Conservation (phyloP, 1,284 basidiomycete species). For the Trametes polyzona region DNA sequence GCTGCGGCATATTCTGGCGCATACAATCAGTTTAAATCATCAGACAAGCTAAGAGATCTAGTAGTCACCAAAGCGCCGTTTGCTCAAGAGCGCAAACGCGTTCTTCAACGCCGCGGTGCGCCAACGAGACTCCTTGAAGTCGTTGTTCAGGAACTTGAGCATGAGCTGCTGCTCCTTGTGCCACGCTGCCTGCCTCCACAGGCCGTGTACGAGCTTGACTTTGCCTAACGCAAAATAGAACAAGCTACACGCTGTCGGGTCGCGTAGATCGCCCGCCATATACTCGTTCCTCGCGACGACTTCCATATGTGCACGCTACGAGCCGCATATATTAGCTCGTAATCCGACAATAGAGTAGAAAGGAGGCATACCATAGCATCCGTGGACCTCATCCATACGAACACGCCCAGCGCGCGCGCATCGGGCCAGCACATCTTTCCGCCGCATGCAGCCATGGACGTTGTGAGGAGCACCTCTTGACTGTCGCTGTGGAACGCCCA, state of each 20-base stretch:
- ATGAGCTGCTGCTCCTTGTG: constrained; percentile 90
- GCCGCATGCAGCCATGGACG: constrained; percentile 72
- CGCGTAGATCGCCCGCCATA: constrained; percentile 81
- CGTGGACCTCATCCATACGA: constrained; percentile 83
- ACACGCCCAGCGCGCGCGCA: constrained; percentile 84
- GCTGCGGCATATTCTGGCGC: constrained; percentile 97
- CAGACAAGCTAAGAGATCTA: neutral
- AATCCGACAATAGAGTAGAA: neutral
- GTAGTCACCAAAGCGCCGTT: constrained; percentile 82
- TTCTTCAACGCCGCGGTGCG: constrained; percentile 95
- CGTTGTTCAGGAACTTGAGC: constrained; percentile 92
- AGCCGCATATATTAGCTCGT: neutral
- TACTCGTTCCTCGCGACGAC: constrained; percentile 93
- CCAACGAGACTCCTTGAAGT: constrained; percentile 89
- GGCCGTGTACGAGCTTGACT: constrained; percentile 86
- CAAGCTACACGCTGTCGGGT: constrained; percentile 89
- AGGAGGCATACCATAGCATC: constrained; percentile 66
- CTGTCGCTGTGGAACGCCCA: constrained; percentile 96
- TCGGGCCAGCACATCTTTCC: constrained; percentile 89
- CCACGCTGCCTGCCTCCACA: constrained; percentile 96
- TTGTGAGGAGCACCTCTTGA: constrained; percentile 80
- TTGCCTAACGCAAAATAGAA: constrained; percentile 97
- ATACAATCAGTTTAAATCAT: no score
- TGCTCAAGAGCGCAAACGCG: constrained; percentile 91
- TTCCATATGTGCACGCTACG: constrained; percentile 86